Evolutionary conservation across 257 asterid genomes (phyloP).

Genomic region (Coffea eugenioides): DNA sequence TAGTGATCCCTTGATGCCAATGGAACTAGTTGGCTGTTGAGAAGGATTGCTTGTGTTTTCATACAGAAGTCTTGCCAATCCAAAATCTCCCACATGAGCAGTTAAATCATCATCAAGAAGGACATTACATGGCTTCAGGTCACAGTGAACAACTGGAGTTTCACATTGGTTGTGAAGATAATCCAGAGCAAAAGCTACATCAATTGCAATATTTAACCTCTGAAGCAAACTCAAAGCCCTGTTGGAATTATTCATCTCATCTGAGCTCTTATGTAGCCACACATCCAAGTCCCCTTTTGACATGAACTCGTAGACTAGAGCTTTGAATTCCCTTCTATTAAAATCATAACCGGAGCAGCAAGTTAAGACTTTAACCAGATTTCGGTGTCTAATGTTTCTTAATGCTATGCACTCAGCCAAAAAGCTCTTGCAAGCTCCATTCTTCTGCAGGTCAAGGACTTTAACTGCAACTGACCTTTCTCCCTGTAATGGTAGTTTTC

Average conservation of each 20-base stretch:
- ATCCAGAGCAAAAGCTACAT: conserved; percentile 27
- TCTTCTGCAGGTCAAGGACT: conserved; percentile 22
- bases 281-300: conserved; percentile 23
- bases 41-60: neutral
- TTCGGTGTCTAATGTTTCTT: conserved; percentile 29
- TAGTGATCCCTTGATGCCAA: conserved; percentile 25
- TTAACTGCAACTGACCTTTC: conserved; percentile 20
- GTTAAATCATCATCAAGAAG: conserved; percentile 26
- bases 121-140: conserved; percentile 39
- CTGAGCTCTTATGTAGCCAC: conserved; percentile 22
- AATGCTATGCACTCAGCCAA: conserved; percentile 29
- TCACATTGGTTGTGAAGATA: conserved; percentile 33
- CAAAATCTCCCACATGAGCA: conserved; percentile 28
- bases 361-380: conserved; percentile 23
- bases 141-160: conserved; percentile 29
- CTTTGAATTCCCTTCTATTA: conserved; percentile 29
- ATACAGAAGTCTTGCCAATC: conserved; percentile 17
- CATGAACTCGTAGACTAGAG: conserved; percentile 31
- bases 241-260: neutral
- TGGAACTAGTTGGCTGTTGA: conserved; percentile 14
- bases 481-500: conserved; percentile 2
- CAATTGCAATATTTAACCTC: conserved; percentile 28
- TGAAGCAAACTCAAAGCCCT: conserved; percentile 12
- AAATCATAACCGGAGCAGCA: conserved; percentile 25
- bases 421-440: conserved; percentile 31